phyloP scores from a whole-genome alignment of 2,329 filamentous ascomycete species.

The Aspergillus ibericus region DNA sequence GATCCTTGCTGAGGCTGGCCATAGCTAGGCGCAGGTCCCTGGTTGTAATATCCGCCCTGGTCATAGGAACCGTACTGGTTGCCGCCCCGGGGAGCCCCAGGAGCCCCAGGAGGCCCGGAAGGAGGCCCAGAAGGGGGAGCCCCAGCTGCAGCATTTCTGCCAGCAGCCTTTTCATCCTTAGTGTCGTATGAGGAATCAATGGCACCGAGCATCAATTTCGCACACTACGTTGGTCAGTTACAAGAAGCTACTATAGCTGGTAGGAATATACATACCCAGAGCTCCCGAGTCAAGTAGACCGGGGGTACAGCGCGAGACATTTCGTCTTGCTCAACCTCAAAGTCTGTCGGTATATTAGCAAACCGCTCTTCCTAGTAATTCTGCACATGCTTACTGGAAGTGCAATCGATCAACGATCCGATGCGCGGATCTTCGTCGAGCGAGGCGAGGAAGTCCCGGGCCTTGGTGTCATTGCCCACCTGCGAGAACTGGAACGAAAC shows the following conservation, averaged over 20 bases:
- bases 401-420: conserved; percentile 65
- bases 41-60: conserved; percentile 24
- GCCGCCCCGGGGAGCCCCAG: conserved; percentile 30
- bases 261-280: conserved; percentile 52
- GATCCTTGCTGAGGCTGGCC: conserved; percentile 25
- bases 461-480: conserved; percentile 66
- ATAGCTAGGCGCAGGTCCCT: conserved; percentile 22
- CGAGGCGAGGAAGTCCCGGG: conserved; percentile 62
- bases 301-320: conserved; percentile 63
- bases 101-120: conserved; percentile 7
- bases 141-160: conserved; percentile 25
- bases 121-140: conserved; percentile 14
- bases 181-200: conserved; percentile 66
- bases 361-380: background rate
- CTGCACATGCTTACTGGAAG: conserved; percentile 57
- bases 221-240: conserved; percentile 42
- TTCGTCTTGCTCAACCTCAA: conserved; percentile 66
- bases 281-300: conserved; percentile 63
- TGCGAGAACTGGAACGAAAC: conserved; percentile 68
- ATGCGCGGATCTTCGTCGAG: conserved; percentile 65
- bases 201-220: conserved; percentile 66
- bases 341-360: conserved; percentile 50
- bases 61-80: conserved; percentile 36
- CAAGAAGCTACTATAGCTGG: background rate
- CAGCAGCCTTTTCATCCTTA: conserved; percentile 61